Evolutionary conservation across 2,329 filamentous ascomycete genomes (phyloP).

Genomic region (Hirsutella rhossiliensis): DNA sequence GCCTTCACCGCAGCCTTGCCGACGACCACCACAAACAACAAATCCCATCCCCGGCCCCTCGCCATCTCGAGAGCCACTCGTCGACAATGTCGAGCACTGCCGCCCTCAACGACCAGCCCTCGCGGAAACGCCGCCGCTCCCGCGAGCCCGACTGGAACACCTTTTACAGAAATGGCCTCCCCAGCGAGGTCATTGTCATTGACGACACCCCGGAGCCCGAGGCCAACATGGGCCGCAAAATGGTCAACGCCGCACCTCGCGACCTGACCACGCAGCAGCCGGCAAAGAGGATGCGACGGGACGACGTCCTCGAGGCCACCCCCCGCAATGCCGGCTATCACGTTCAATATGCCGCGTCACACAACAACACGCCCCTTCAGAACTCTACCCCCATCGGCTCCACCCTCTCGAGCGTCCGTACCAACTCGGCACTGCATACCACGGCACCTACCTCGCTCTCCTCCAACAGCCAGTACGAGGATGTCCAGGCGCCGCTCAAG

Average conservation of each 20-base stretch:
- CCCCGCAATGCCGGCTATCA: slow-evolving; percentile 7
- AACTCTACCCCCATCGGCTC: slow-evolving; percentile 54
- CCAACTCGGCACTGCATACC: slow-evolving; percentile 67
- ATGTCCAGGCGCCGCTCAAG: slow-evolving; percentile 66
- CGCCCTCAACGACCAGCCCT: slow-evolving; percentile 14
- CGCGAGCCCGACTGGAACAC: neutral
- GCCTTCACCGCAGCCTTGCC: slow-evolving; percentile 6
- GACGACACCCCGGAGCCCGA: slow-evolving; percentile 57
- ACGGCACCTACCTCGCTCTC: slow-evolving; percentile 78
- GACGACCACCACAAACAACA: slow-evolving; percentile 10
- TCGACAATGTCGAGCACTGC: slow-evolving; percentile 11
- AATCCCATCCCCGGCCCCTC: slow-evolving; percentile 9
- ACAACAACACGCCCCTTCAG: slow-evolving; percentile 54
- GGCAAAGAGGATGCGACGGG: slow-evolving; percentile 64
- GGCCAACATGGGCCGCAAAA: slow-evolving; percentile 25
- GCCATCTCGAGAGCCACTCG: slow-evolving; percentile 8
- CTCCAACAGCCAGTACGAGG: slow-evolving; percentile 50
- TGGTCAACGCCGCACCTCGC: slow-evolving; percentile 35
- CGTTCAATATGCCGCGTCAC: slow-evolving; percentile 30
- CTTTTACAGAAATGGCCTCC: slow-evolving; percentile 49
- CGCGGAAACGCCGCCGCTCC: slow-evolving; percentile 36
- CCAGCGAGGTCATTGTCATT: slow-evolving; percentile 78
- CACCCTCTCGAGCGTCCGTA: slow-evolving; percentile 72
- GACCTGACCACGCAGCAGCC: slow-evolving; percentile 33
- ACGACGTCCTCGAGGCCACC: slow-evolving; percentile 39